A percentile compares a stretch with the other conserved stretches of the same genome.
phyloP scores from a whole-genome alignment of 768 basidiomycete genomes.

The Mycena sanguinolenta region DNA sequence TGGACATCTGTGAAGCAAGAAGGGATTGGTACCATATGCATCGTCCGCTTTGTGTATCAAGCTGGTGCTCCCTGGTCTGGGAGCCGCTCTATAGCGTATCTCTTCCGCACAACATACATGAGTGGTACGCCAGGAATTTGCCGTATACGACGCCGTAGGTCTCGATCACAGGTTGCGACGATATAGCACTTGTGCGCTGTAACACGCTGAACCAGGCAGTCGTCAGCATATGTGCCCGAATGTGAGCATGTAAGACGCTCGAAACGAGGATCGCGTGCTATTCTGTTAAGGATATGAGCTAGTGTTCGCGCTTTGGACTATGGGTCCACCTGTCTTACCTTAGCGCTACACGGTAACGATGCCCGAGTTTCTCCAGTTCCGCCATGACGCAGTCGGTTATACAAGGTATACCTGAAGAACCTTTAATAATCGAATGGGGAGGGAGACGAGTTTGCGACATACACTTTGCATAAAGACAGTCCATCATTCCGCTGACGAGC shows the following conservation, averaged over 20 bases:
- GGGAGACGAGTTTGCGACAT: slow-evolving; percentile 25
- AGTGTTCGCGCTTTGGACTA: not conserved
- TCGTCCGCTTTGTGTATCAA: slow-evolving; percentile 40
- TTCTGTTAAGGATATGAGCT: slow-evolving; percentile 62
- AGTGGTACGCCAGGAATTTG: slow-evolving; percentile 94
- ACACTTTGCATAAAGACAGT: slow-evolving; percentile 99
- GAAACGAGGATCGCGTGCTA: slow-evolving; percentile 97
- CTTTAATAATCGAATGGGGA: slow-evolving; percentile 19
- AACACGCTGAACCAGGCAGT: slow-evolving; percentile 97
- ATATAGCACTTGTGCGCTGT: slow-evolving; percentile 96
- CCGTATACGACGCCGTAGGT: slow-evolving; percentile 90
- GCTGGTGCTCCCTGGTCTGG: slow-evolving; percentile 94
- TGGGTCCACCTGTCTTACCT: slow-evolving; percentile 76
- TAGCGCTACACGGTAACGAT: slow-evolving; percentile 93
- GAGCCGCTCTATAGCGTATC: slow-evolving; percentile 94
- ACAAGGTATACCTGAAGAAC: slow-evolving; percentile 88
- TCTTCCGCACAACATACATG: slow-evolving; percentile 95
- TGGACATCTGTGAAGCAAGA: not conserved
- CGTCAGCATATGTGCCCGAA: slow-evolving; percentile 97
- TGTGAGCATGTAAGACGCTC: slow-evolving; percentile 95
- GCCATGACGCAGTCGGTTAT: slow-evolving; percentile 99
- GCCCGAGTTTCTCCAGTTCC: slow-evolving; percentile 97
- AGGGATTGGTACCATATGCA: not conserved
- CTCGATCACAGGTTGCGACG: slow-evolving; percentile 97
- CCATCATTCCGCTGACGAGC: slow-evolving; percentile 99